Percentiles rank a stretch among this genome's conserved stretches.
These are phyloP conservation scores for Phytophthora macrochlamydospora DNA, from an alignment of 352 stramenopile genomes.

Conservation along the genomic window DNA sequence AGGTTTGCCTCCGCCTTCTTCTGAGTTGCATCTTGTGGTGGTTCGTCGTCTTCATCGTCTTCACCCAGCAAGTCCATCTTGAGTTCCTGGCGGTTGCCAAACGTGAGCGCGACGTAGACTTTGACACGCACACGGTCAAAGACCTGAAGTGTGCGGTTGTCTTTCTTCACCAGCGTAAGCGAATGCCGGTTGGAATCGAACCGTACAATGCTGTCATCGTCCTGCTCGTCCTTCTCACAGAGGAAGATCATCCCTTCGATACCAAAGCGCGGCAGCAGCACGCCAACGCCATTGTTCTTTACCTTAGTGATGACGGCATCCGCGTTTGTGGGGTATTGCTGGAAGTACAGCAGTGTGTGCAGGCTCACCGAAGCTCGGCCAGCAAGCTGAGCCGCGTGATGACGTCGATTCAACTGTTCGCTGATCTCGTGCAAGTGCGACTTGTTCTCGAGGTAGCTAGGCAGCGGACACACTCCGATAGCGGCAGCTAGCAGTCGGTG, in stretches of 20 bases:
- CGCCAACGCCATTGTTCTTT: slow-evolving; percentile 93
- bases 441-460: slow-evolving; percentile 94
- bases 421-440: slow-evolving; percentile 95
- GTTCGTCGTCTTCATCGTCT: slow-evolving; percentile 33
- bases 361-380: slow-evolving; percentile 96
- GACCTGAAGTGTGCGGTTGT: slow-evolving; percentile 66
- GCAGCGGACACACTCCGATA: slow-evolving; percentile 95
- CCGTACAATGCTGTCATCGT: slow-evolving; percentile 57
- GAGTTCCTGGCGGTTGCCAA: slow-evolving; percentile 83
- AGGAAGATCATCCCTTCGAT: slow-evolving; percentile 97
- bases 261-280: slow-evolving; percentile 98
- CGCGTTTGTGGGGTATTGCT: slow-evolving; percentile 77
- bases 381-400: slow-evolving; percentile 96
- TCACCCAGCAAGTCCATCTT: slow-evolving; percentile 81
- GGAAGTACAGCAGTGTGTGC: slow-evolving; percentile 98
- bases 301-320: slow-evolving; percentile 96
- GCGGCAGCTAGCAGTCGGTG: slow-evolving; percentile 97
- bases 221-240: slow-evolving; percentile 71
- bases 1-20: slow-evolving; percentile 39
- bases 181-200: slow-evolving; percentile 62
- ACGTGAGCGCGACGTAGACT: slow-evolving; percentile 77
- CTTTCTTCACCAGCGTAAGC: slow-evolving; percentile 63
- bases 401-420: slow-evolving; percentile 97
- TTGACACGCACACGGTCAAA: slow-evolving; percentile 83
- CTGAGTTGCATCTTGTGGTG: slow-evolving; percentile 19